phyloP scores from a whole-genome alignment of 768 basidiomycete species.

The Pisolithus microcarpus region DNA sequence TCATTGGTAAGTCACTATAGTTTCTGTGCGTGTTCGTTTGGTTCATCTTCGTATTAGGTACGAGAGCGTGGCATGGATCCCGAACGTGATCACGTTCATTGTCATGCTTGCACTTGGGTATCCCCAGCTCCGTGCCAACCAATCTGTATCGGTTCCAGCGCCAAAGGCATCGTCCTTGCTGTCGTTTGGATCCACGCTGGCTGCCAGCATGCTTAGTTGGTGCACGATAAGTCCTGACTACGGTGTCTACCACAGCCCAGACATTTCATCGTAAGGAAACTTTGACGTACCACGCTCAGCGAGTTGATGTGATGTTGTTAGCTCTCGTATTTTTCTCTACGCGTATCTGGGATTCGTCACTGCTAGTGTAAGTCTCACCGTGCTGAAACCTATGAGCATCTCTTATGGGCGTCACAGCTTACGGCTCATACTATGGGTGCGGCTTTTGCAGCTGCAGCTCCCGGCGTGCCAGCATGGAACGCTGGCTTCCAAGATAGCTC shows the following conservation, averaged over 20 bases:
- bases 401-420: constrained; percentile 19
- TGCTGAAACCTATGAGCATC: neutral
- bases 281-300: neutral
- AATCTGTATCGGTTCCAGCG: constrained; percentile 26
- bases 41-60: constrained; percentile 40
- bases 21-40: neutral
- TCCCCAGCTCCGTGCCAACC: constrained; percentile 48
- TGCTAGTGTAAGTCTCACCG: constrained; percentile 30
- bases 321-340: constrained; percentile 35
- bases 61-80: constrained; percentile 73
- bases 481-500: constrained; percentile 33
- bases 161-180: constrained; percentile 31
- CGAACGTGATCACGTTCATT: constrained; percentile 60
- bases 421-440: constrained; percentile 39
- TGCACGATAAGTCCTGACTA: constrained; percentile 41
- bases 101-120: constrained; percentile 63
- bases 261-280: constrained; percentile 48
- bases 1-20: constrained; percentile 34
- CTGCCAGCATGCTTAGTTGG: constrained; percentile 39
- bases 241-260: constrained; percentile 43
- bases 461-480: constrained; percentile 32
- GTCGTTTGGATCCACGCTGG: constrained; percentile 39
- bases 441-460: constrained; percentile 38
- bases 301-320: constrained; percentile 9
- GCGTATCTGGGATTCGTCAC: constrained; percentile 41